Percentiles rank a stretch among this genome's conserved stretches.
Conservation (phyloP, 2,329 filamentous ascomycete genomes). For the Aspergillus sp. region DNA sequence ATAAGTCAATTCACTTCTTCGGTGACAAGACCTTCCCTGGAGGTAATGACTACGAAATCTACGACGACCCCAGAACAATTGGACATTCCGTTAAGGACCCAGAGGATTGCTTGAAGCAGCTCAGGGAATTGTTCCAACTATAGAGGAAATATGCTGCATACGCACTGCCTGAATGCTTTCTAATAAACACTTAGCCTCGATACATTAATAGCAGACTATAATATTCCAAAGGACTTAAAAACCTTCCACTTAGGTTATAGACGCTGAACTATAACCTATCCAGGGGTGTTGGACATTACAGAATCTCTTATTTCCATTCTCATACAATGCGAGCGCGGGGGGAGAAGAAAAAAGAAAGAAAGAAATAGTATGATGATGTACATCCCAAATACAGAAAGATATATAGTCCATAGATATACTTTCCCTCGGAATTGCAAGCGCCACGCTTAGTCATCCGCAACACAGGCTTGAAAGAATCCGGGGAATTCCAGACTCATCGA, state of each 20-base stretch:
- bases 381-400: too few species aligned
- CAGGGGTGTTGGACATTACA: too few species aligned
- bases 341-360: too few species aligned
- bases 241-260: too few species aligned
- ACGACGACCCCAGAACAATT: conserved; percentile 73
- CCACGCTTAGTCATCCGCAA: not conserved
- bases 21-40: conserved; percentile 91
- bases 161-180: not conserved
- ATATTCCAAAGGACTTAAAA: not conserved
- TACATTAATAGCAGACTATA: not conserved
- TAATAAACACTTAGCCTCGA: not conserved
- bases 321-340: too few species aligned
- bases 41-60: conserved; percentile 97
- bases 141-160: conserved; percentile 30
- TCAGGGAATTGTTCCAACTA: conserved; percentile 79
- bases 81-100: conserved; percentile 82
- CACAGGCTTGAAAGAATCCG: not conserved
- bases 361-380: too few species aligned
- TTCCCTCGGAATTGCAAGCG: not conserved
- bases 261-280: too few species aligned
- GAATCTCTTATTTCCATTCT: too few species aligned
- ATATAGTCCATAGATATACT: not conserved
- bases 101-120: conserved; percentile 74
- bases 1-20: conserved; percentile 94
- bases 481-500: not conserved